Evolutionary conservation across 805 yeast genomes (phyloP).

Genomic region (Monosporozyma solicola): DNA sequence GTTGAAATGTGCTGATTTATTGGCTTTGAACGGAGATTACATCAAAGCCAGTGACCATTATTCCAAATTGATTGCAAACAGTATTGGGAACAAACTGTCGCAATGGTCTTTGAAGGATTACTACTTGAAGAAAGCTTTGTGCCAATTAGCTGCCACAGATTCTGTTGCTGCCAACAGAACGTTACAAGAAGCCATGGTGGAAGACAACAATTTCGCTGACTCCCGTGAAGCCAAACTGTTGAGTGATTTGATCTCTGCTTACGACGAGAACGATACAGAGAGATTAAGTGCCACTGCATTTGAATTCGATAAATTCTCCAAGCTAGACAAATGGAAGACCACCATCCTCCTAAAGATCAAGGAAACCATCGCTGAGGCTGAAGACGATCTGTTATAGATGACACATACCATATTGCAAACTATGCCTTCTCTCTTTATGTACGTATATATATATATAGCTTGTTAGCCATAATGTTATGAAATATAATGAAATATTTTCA

Average conservation of each 20-base stretch:
- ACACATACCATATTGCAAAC: no score
- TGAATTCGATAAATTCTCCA: conserved; percentile 79
- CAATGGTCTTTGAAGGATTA: conserved; percentile 93
- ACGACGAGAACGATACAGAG: conserved; percentile 72
- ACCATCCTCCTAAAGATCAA: conserved; percentile 75
- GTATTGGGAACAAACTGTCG: conserved; percentile 63
- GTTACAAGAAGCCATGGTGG: conserved; percentile 48
- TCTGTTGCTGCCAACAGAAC: conserved; percentile 76
- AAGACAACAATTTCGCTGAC: conserved; percentile 66
- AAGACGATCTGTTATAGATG: conserved; percentile 43
- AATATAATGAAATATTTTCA: no score
- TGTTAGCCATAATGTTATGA: background rate
- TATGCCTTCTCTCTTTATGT: no score
- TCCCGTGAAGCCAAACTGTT: conserved; percentile 71
- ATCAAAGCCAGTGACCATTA: conserved; percentile 66
- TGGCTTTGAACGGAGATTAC: conserved; percentile 69
- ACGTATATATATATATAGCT: background rate
- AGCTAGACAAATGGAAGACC: conserved; percentile 87
- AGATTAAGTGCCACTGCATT: conserved; percentile 62
- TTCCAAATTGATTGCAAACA: conserved; percentile 68
- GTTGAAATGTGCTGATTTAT: conserved; percentile 81
- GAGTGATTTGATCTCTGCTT: conserved; percentile 59
- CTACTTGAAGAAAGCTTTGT: conserved; percentile 72
- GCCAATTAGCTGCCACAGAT: conserved; percentile 79
- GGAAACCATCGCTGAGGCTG: conserved; percentile 58